phyloP scores from a whole-genome alignment of 1,284 basidiomycete species.

The Moesziomyces sp. region DNA sequence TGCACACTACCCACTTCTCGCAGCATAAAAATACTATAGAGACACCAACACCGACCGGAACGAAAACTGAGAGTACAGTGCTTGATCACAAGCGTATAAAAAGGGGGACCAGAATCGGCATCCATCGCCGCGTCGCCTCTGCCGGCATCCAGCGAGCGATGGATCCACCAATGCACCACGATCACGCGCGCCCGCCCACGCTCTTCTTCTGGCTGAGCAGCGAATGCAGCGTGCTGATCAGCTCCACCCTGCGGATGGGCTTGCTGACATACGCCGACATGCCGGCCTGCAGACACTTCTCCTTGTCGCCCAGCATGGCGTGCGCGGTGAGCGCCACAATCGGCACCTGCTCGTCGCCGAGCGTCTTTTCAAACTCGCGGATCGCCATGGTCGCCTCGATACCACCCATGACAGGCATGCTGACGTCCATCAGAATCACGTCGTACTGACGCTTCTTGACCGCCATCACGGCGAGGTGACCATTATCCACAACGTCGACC shows the following conservation, averaged over 20 bases:
- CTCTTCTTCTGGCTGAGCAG: slow-evolving; percentile 53
- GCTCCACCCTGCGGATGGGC: slow-evolving; percentile 61
- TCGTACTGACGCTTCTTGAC: slow-evolving; percentile 82
- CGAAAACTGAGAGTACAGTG: too few species aligned
- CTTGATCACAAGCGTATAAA: too few species aligned
- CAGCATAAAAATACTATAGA: too few species aligned
- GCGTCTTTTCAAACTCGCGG: slow-evolving; percentile 79
- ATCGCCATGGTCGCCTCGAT: slow-evolving; percentile 76
- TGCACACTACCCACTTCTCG: too few species aligned
- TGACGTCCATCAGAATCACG: slow-evolving; percentile 86
- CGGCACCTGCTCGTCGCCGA: slow-evolving; percentile 80
- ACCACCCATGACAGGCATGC: slow-evolving; percentile 73
- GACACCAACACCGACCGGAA: too few species aligned
- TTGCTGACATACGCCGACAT: slow-evolving; percentile 65
- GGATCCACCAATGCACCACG: too few species aligned
- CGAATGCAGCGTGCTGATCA: slow-evolving; percentile 61
- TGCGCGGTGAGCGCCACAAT: slow-evolving; percentile 96
- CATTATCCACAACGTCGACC: slow-evolving; percentile 97
- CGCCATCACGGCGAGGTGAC: slow-evolving; percentile 86
- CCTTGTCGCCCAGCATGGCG: slow-evolving; percentile 71
- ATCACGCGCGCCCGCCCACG: slow-evolving; percentile 23
- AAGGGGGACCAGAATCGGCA: too few species aligned
- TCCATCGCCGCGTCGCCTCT: too few species aligned
- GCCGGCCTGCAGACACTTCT: slow-evolving; percentile 64
- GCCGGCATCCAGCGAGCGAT: too few species aligned